phyloP scores from a whole-genome alignment of 805 yeast species.

The Wickerhamomyces sydowiorum region DNA sequence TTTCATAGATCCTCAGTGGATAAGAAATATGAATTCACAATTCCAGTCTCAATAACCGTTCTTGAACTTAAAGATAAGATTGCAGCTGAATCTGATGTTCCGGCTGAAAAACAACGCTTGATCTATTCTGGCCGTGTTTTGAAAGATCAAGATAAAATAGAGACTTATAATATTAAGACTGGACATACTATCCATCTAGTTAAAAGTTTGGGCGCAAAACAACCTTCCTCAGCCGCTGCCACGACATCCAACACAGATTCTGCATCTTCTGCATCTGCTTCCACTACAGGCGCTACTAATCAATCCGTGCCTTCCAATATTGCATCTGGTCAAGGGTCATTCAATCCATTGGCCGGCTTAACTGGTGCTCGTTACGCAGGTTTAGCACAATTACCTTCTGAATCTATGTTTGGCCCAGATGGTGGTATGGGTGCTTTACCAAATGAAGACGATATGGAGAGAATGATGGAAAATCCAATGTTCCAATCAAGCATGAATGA shows the following conservation, averaged over 20 bases:
- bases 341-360: constrained; percentile 85
- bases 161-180: constrained; percentile 70
- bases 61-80: constrained; percentile 63
- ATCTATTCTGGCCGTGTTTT: constrained; percentile 92
- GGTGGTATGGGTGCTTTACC: constrained; percentile 77
- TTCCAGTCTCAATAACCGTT: constrained; percentile 51
- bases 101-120: constrained; percentile 77
- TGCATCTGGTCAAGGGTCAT: constrained; percentile 83
- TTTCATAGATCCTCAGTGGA: constrained; percentile 50
- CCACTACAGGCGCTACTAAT: constrained; percentile 17
- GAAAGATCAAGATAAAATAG: constrained; percentile 74
- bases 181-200: constrained; percentile 91
- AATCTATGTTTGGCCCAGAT: constrained; percentile 89
- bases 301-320: constrained; percentile 62
- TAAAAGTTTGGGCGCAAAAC: constrained; percentile 58
- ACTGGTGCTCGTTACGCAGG: constrained; percentile 98
- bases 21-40: constrained; percentile 63
- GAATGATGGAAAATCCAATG: constrained; percentile 76
- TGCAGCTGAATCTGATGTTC: constrained; percentile 54
- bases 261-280: constrained; percentile 19
- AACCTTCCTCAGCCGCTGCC: constrained; percentile 22
- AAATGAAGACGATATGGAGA: constrained; percentile 65
- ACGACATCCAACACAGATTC: constrained; percentile 19
- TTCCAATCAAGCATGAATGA: constrained; percentile 79
- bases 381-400: constrained; percentile 78